Evolutionary conservation across 2,329 filamentous ascomycete genomes (phyloP).

Genomic region (Tolypocladium amazonense): DNA sequence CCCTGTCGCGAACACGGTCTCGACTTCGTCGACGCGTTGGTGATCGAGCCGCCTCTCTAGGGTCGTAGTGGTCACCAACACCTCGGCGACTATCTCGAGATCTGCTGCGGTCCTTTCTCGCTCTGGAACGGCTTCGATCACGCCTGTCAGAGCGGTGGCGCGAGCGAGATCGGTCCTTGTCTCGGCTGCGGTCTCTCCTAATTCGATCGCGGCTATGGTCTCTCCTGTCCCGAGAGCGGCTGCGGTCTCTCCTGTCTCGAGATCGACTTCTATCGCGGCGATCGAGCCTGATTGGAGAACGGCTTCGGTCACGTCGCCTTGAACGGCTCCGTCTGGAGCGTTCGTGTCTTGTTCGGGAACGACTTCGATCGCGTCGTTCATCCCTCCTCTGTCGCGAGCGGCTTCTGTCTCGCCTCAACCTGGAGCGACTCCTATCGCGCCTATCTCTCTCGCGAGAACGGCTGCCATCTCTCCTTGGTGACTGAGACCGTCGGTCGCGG

Average conservation of each 20-base stretch:
- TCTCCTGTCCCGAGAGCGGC: neutral
- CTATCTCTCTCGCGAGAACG: conserved; percentile 20
- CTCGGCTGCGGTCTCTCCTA: conserved; percentile 3
- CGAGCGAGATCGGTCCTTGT: conserved; percentile 16
- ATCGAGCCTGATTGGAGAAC: conserved; percentile 20
- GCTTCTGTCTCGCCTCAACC: conserved; percentile 25
- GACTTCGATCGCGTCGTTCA: conserved; percentile 19
- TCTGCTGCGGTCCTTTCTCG: conserved; percentile 8
- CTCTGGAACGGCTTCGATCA: conserved; percentile 21
- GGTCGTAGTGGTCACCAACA: conserved; percentile 11
- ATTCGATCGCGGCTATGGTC: conserved; percentile 1
- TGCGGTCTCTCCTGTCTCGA: conserved; percentile 11
- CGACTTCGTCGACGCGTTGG: conserved; percentile 14
- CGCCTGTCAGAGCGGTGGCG: conserved; percentile 15
- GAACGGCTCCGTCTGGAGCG: conserved; percentile 24
- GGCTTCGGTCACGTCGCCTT: conserved; percentile 24
- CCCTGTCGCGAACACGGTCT: conserved; percentile 13
- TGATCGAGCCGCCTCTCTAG: conserved; percentile 9
- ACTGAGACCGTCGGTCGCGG: conserved; percentile 26
- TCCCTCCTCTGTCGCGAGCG: conserved; percentile 27
- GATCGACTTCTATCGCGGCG: conserved; percentile 19
- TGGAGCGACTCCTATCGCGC: conserved; percentile 26
- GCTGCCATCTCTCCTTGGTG: conserved; percentile 24
- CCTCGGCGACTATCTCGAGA: conserved; percentile 11
- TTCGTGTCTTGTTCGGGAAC: conserved; percentile 21